Percentiles rank a stretch among this genome's conserved stretches.
phyloP scores from a whole-genome alignment of 805 yeast genomes.

The Suhomyces pyralidae region DNA sequence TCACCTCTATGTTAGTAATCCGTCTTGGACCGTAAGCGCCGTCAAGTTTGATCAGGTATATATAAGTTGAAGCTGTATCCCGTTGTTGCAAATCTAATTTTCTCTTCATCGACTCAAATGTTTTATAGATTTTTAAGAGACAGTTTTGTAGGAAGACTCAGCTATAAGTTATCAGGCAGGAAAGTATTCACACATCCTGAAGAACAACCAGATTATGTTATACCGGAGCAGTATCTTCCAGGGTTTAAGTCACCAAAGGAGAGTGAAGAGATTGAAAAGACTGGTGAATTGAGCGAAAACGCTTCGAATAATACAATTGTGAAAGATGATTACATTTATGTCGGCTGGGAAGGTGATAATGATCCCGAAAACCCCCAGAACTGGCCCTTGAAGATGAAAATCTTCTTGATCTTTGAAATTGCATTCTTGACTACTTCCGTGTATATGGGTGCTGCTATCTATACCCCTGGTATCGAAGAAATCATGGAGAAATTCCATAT shows the following conservation, averaged over 20 bases:
- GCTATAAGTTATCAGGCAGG: constrained; percentile 26
- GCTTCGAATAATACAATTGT: background rate
- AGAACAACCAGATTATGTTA: constrained; percentile 13
- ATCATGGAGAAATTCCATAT: constrained; percentile 46
- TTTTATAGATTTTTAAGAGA: constrained; percentile 24
- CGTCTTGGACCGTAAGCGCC: background rate
- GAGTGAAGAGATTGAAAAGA: background rate
- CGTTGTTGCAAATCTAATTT: background rate
- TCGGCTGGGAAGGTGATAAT: constrained; percentile 38
- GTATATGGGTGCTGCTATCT: constrained; percentile 56
- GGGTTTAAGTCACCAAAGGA: background rate
- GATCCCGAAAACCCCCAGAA: constrained; percentile 58
- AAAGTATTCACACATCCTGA: constrained; percentile 19
- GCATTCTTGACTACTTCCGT: constrained; percentile 47
- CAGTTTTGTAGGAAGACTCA: constrained; percentile 28
- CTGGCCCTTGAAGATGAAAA: constrained; percentile 48
- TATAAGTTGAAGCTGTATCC: background rate
- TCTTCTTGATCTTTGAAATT: constrained; percentile 36
- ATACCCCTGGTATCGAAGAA: constrained; percentile 49
- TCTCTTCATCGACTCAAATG: background rate
- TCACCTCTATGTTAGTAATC: background rate
- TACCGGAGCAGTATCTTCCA: constrained; percentile 15
- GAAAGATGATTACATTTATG: constrained; percentile 11
- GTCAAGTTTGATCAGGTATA: background rate
- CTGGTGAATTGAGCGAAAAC: background rate